These are phyloP conservation scores for Leccinum rimulosum DNA, from an alignment of 768 basidiomycete species.

Conservation along the genomic window DNA sequence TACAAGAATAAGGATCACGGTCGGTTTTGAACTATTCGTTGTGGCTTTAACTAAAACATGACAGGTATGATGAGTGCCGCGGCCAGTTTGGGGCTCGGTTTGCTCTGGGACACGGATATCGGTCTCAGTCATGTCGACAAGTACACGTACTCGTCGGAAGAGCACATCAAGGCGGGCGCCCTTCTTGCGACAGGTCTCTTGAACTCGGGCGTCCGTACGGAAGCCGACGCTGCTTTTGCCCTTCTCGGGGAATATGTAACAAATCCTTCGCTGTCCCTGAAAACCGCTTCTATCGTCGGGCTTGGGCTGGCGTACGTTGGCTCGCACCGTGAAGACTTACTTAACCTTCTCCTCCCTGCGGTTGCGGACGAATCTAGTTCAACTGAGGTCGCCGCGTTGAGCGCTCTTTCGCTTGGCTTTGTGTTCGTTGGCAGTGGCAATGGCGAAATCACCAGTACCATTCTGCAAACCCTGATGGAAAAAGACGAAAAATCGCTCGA, in stretches of 20 bases:
- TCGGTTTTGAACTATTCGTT: conserved; percentile 28
- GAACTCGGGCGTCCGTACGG: conserved; percentile 84
- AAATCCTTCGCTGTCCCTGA: conserved; percentile 79
- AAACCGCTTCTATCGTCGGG: conserved; percentile 87
- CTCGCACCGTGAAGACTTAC: conserved; percentile 85
- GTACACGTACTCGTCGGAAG: conserved; percentile 94
- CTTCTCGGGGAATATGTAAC: conserved; percentile 88
- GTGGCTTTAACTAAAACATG: conserved; percentile 3
- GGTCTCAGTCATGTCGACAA: conserved; percentile 95
- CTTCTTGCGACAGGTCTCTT: conserved; percentile 93
- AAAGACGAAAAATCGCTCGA: conserved; percentile 68
- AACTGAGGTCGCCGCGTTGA: conserved; percentile 86
- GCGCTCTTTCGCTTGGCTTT: conserved; percentile 89
- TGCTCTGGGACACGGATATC: conserved; percentile 95
- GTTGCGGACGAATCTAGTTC: conserved; percentile 78
- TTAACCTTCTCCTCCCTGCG: conserved; percentile 72
- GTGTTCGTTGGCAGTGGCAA: conserved; percentile 95
- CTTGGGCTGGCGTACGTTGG: conserved; percentile 94
- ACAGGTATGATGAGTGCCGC: conserved; percentile 95
- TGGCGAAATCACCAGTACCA: conserved; percentile 85
- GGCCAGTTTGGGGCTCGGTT: conserved; percentile 87
- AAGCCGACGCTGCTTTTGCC: conserved; percentile 90
- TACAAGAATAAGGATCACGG: conserved; percentile 99
- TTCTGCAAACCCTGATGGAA: conserved; percentile 92
- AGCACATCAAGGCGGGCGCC: conserved; percentile 97